phyloP scores from a whole-genome alignment of 345 rosid species.

The Murraya paniculata region DNA sequence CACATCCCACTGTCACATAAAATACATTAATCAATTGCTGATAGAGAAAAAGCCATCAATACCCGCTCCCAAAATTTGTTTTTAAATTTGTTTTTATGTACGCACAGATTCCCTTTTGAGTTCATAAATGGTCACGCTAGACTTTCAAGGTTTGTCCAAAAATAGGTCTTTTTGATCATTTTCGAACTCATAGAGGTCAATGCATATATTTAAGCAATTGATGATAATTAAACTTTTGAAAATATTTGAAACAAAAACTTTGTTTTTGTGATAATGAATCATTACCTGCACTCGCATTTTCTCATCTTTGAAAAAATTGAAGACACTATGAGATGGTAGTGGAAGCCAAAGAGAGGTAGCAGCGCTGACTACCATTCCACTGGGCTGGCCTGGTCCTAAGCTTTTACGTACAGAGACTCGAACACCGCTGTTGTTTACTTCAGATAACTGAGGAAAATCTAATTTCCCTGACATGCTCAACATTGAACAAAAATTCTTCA shows the following conservation, averaged over 20 bases:
- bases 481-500: conserved; percentile 45
- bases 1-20: conserved; percentile 65
- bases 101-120: too few relatives aligned
- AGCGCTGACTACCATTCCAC: conserved; percentile 51
- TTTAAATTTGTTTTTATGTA: too few relatives aligned
- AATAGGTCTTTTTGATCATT: too few relatives aligned
- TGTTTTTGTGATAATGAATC: not conserved
- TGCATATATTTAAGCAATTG: too few relatives aligned
- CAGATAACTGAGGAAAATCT: conserved; percentile 46
- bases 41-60: too few relatives aligned
- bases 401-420: conserved; percentile 46
- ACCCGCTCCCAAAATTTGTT: too few relatives aligned
- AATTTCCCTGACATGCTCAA: conserved; percentile 50
- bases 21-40: not conserved
- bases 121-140: too few relatives aligned
- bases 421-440: conserved; percentile 47
- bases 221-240: too few relatives aligned
- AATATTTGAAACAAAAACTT: too few relatives aligned
- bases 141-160: too few relatives aligned
- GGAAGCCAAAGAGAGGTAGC: conserved; percentile 68
- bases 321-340: conserved; percentile 36
- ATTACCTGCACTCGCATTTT: conserved; percentile 46
- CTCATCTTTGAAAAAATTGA: conserved; percentile 37
- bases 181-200: too few relatives aligned
- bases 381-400: conserved; percentile 43